Evolutionary conservation across 768 basidiomycete species (phyloP), one percentile per base, ranked within the genome.

Genomic region (Chlorophyllum brunneum): DNA sequence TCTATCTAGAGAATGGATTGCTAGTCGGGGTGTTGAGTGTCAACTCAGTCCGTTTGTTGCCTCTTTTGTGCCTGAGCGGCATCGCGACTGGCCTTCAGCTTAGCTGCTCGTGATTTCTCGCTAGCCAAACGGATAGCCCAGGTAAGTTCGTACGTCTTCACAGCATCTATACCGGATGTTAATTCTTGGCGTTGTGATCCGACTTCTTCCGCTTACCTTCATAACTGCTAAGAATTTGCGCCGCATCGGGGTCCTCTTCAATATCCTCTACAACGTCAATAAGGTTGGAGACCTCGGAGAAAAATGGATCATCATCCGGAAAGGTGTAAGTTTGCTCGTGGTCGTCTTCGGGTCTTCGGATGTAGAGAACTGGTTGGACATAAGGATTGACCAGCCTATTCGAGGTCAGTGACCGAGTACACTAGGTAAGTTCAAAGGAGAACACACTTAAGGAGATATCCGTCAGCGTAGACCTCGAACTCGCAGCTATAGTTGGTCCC

Each of bases 401-500:
- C 16, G 5, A 40, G 47, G 33, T 57, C 48, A 50, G 38, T 40
- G 27, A 23, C 37, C 26, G 29, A 31, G 39, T 38, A 36, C 11
- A 20, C 20, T 10, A 34, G 13, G 27, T n/a, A 15, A 15, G 5
- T 16, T 16, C 6, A 5, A 54, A 16, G 27, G 33, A 39, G 46
- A 20, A 63, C 77, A 52, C 58, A 88, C 89, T 89, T 92, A 56
- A 92, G 76, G 60, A 74, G 82, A 72, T 92, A 97, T 6, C 95
- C 95, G 65, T 98, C 95, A 37, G 92, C 92, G 69, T 86, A 92
- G 36, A 95, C 85, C 65, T 95, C 94, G 36, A 98, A 75, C 72
- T 95, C 94, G 65, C 93, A 97, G 62, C 91, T 91, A 70, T 98
- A 98, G 65, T 94, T 83, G 58, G 75, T 82, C 45, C 94, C 95